Evolutionary conservation across 108 stramenopile species (phyloP).

Genomic region (Cyclotella baltica): DNA sequence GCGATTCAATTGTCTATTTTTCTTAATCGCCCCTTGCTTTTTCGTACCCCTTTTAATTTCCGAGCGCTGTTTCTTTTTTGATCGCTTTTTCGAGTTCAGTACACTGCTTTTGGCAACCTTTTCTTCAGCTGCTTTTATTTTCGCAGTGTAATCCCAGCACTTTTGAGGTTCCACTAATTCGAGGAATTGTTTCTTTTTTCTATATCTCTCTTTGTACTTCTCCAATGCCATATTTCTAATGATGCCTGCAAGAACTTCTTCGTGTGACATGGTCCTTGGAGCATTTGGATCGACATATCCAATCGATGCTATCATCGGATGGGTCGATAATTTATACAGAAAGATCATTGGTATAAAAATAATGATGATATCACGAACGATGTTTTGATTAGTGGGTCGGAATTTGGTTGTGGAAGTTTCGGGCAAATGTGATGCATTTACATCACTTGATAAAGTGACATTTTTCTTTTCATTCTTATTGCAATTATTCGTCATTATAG

Average conservation of each 20-base stretch:
- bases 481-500: too few species aligned
- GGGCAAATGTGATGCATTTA: background rate
- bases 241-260: constrained; percentile 9
- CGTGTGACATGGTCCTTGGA: constrained; percentile 1
- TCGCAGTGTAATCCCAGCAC: constrained; percentile 19
- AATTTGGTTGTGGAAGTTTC: constrained; percentile 3
- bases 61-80: constrained; percentile 4
- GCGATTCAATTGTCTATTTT: background rate
- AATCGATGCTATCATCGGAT: constrained; percentile 28
- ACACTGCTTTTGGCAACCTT: background rate
- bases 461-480: constrained; percentile 1
- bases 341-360: constrained; percentile 18
- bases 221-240: constrained; percentile 19
- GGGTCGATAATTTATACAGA: constrained; percentile 27
- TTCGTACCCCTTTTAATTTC: background rate
- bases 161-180: constrained; percentile 15
- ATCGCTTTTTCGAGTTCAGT: constrained; percentile 8
- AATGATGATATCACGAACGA: constrained; percentile 33
- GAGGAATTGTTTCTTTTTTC: constrained; percentile 12
- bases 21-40: background rate
- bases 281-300: constrained; percentile 18
- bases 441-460: background rate
- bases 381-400: background rate
- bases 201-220: constrained; percentile 13
- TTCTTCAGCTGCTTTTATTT: constrained; percentile 8